phyloP scores from a whole-genome alignment of 1,284 basidiomycete genomes.

The Ceratobasidium theobromae region DNA sequence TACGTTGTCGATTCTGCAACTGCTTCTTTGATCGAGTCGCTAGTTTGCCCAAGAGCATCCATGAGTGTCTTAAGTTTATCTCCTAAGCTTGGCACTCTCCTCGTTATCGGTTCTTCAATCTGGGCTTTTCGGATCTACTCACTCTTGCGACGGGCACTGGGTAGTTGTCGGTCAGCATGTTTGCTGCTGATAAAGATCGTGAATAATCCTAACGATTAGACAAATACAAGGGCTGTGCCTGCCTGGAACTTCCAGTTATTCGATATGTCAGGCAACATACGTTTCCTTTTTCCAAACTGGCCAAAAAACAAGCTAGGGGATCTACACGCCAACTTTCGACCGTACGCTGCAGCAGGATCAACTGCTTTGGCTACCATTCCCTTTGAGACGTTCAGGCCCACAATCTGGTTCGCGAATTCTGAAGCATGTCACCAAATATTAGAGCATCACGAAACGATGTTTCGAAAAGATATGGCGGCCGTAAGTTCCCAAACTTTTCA shows the following conservation, averaged over 20 bases:
- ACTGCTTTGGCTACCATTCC: background rate
- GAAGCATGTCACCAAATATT: conserved; percentile 10
- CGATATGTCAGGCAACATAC: background rate
- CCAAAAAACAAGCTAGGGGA: conserved; percentile 15
- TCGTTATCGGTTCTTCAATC: no score
- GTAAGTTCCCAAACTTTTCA: background rate
- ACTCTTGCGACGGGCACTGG: no score
- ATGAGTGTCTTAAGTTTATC: no score
- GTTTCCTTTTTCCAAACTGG: background rate
- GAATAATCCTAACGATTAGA: no score
- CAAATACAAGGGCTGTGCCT: background rate
- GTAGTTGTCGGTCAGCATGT: no score
- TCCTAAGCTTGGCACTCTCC: no score
- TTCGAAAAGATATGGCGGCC: background rate
- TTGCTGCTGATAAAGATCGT: no score
- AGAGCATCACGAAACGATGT: background rate
- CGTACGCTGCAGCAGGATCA: conserved; percentile 4
- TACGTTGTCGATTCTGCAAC: no score
- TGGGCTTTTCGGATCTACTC: no score
- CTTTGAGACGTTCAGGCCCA: background rate
- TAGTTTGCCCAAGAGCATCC: no score
- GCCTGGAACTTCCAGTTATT: conserved; percentile 1
- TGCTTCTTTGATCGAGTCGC: no score
- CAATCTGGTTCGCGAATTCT: conserved; percentile 5
- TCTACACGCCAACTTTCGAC: conserved; percentile 6